Base-by-base conservation (phyloP, 805 yeast genomes). In the Deakozyma indianensis region DNA sequence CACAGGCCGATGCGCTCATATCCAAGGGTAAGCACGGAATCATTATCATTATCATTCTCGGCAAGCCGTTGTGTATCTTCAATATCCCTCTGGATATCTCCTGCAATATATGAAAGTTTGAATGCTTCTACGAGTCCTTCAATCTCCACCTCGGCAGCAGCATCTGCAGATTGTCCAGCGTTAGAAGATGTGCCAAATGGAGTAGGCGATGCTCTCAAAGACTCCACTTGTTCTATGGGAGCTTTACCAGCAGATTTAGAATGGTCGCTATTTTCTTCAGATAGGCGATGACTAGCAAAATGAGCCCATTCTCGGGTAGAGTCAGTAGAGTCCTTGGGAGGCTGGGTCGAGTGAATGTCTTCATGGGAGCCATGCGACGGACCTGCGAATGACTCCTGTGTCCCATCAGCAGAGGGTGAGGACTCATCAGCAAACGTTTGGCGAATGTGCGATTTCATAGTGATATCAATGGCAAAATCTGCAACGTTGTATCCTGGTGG, bases 401-500 rank as follows among this genome's bases (percentile, higher is more conserved):
- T 20, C 9, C 20, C 20, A 4, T 9, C 18, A 7, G 11, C 38
- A 5, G 5, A 4, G 18, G 38, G 20, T 11, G 38, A n/a, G 9
- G 38, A 7, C 5, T 32, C 38, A 32, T n/a, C 18, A 5, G 22
- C 22, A 35, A 32, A 29, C 44, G n/a, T 24, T 14, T 25, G 28
- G 28, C 28, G 28, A 14, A 25, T 14, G 11, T 53, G 47, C 5
- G 69, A 65, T 40, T 77, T 80, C 60, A 87, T 85, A 0, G 96
- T 88, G 32, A 92, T 75, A 58, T 92, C 98, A 50, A 92, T 83
- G 59, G 90, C 67, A 57, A 78, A 92, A 60, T 92, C 98, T 1
- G 97, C 98, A 55, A 92, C 76, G 57, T 92, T 92, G 60, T 84
- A 90, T 32, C 95, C 95, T 14, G 71, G 60, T 1, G 98, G 98